Base-by-base conservation (phyloP, 768 basidiomycete species). In the Roridomyces roridus region DNA sequence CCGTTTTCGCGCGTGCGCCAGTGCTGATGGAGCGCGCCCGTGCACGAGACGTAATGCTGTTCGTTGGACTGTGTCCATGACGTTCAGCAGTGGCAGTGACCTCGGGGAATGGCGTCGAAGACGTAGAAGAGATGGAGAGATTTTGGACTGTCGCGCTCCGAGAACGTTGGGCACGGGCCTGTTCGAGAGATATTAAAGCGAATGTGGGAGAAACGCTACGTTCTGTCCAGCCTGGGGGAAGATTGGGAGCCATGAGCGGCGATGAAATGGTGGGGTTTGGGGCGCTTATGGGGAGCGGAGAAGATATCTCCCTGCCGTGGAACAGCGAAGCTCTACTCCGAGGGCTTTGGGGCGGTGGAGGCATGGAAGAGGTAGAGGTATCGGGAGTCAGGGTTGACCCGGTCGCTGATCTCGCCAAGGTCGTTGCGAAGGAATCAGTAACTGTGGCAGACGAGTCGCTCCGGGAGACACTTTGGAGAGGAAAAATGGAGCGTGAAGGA, bases 131-230 rank as follows among this genome's bases (percentile, higher is more conserved):
- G 68, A 63, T 42, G 61, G 65, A 43, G 70, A 66, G 48, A 61
- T 60, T 59, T 42, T 77, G 72, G 18, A 68, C 69, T 4, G 81
- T 80, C n/a, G 72, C 72, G 62, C 77, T 82, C 46, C 87, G 83
- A 41, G 82, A 76, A 46, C 87, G 84, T 67, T 88, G 84, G 12
- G 86, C 89, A 63, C 90, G 84, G 4, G 91, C 91, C 73, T 93
- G 89, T 66, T 92, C 88, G 49, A 92, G 76, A 5, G 89, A 83
- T 46, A 92, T 92, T 35, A 93, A 80, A 26, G 82, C 77, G 59
- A 91, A 86, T 15, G 82, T 72, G 20, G 85, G 79, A 12, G 81
- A 72, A 8, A 71, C 55, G 51, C 63, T 62, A 59, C 77, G 74
- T 48, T 85, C 85, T 37, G 71, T 73, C 83, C 85, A 86, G 11